Percentiles rank a stretch among this genome's conserved stretches.
Conservation (phyloP, 2,329 filamentous ascomycete genomes). For the Venturia nashicola region DNA sequence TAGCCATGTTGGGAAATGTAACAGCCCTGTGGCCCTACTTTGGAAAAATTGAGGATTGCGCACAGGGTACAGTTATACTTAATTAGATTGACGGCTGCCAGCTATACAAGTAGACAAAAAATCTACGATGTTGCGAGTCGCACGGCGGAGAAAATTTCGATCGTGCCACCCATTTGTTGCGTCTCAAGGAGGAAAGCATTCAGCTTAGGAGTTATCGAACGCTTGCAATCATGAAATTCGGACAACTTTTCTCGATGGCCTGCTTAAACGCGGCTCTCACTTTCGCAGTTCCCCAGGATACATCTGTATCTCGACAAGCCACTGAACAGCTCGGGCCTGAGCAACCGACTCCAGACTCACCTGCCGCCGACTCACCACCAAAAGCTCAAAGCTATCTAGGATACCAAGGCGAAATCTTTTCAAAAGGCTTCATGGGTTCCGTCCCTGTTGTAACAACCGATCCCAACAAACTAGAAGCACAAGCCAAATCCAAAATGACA, state of each 20-base stretch:
- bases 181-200: background rate
- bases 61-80: background rate
- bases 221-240: background rate
- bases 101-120: background rate
- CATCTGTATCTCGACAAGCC: background rate
- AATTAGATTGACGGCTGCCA: background rate
- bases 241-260: background rate
- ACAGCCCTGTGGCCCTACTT: background rate
- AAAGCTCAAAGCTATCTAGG: background rate
- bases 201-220: too few species aligned
- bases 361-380: background rate
- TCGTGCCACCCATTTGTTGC: background rate
- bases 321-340: background rate
- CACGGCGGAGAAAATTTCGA: background rate
- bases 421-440: slow-evolving; percentile 35
- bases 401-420: slow-evolving; percentile 31
- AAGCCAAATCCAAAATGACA: slow-evolving; percentile 32
- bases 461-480: slow-evolving; percentile 42
- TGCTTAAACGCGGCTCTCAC: background rate
- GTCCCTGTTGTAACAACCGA: slow-evolving; percentile 46
- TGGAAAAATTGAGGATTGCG: background rate
- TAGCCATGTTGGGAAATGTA: background rate
- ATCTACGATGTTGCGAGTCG: background rate
- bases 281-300: background rate
- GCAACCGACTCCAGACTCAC: background rate